These are phyloP conservation scores for Scenedesmus sp. DNA, from an alignment of 163 green algal genomes.

Conservation along the genomic window DNA sequence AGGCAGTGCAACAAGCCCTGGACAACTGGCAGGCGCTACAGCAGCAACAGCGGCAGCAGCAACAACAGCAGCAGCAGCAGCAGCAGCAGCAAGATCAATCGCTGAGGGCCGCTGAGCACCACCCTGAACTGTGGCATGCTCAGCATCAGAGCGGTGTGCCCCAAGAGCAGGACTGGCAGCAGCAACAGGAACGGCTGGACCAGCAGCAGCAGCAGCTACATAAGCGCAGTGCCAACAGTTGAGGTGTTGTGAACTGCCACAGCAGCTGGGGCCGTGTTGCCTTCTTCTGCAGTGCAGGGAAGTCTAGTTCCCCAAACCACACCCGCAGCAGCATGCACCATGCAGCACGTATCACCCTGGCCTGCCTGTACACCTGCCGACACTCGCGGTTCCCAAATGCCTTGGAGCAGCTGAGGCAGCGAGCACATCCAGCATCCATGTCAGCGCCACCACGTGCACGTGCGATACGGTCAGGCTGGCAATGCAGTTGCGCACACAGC, in stretches of 20 bases:
- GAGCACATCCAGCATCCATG: no score
- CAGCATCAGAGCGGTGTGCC: background rate
- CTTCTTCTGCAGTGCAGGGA: background rate
- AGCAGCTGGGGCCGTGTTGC: background rate
- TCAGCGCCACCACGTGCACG: no score
- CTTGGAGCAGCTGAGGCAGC: no score
- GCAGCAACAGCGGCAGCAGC: background rate
- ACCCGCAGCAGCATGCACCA: no score
- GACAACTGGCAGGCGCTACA: slow-evolving; percentile 31
- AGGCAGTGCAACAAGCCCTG: slow-evolving; percentile 36
- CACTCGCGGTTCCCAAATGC: no score
- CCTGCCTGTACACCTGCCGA: no score
- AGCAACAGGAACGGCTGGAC: no score
- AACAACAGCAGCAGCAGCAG: background rate
- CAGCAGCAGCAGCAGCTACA: background rate
- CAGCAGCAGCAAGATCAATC: slow-evolving; percentile 13
- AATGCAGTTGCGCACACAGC: no score
- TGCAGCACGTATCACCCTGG: no score
- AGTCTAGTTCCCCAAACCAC: no score
- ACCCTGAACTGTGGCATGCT: background rate
- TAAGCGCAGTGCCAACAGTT: background rate
- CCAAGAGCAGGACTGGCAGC: background rate
- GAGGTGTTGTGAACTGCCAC: background rate
- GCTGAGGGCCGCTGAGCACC: background rate
- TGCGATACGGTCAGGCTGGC: no score